Base-by-base conservation (phyloP, 2,329 filamentous ascomycete genomes). In the Aspergillus sp. region DNA sequence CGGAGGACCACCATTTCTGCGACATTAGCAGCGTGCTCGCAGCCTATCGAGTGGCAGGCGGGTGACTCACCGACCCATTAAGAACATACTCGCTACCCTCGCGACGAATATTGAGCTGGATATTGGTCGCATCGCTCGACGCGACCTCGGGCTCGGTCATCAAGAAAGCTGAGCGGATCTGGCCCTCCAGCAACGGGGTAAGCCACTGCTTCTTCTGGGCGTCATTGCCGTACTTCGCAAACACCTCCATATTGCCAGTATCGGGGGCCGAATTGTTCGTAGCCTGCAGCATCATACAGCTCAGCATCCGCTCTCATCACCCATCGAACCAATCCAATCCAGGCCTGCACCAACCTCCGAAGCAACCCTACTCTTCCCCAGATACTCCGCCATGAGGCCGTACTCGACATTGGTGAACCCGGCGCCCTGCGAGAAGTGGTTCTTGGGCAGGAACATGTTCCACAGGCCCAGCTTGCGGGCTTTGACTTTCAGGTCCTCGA, bases 1-100 rank as follows among this genome's bases (percentile, higher is more conserved):
- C 91, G 43, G 85, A 93, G 16, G 86, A 93, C 91, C 91, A 98
- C 91, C 91, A 98, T 85, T 98, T 98, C 76, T 89, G 43, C 32
- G 35, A 32, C 24, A 41, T 37, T 14, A 30, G 16, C 5, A 14
- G n/a, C n/a, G n/a, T n/a, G n/a, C n/a, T n/a, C n/a, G n/a, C n/a
- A n/a, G n/a, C n/a, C n/a, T n/a, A n/a, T n/a, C n/a, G n/a, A n/a
- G n/a, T n/a, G n/a, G n/a, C n/a, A 12, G 4, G 16, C 8, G 8
- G 7, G 13, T 7, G 13, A 58, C 72, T 37, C 64, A 85, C 81
- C 48, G 78, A 74, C 36, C 91, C 91, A 55, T 96, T 95, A 33
- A 98, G 72, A 12, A 96, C 78, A 55, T 91, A 95, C 49, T 91
- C 77, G 52, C 91, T 77, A 8, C 88, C 89, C 44, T 95, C 86